A percentile compares a stretch with the other conserved stretches of the same genome.
Conservation (phyloP, 108 stramenopile species). For the Pseudonitzschia multistriata region DNA sequence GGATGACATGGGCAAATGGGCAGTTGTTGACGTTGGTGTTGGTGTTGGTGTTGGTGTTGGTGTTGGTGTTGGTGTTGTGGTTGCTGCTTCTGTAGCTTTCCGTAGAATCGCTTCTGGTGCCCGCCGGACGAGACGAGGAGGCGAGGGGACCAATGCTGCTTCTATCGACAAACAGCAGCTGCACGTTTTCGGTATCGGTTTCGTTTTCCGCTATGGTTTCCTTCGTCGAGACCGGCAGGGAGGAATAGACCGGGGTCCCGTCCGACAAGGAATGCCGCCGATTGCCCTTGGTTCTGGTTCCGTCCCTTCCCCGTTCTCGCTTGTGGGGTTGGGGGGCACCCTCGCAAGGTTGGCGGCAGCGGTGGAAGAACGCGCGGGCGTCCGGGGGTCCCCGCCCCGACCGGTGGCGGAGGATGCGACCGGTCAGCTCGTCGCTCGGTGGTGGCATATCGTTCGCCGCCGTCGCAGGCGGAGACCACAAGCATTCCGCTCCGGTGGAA, state of each 20-base stretch:
- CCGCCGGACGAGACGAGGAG: neutral
- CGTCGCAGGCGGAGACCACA: too few species aligned
- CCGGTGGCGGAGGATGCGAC: conserved; percentile 1
- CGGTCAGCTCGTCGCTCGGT: neutral
- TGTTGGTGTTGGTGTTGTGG: neutral
- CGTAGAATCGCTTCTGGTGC: neutral
- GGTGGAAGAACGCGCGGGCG: neutral
- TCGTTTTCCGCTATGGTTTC: too few species aligned
- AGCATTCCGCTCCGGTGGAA: too few species aligned
- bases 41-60: neutral
- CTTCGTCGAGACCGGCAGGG: neutral
- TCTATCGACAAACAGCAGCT: neutral
- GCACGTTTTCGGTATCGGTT: too few species aligned
- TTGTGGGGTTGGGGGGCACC: too few species aligned
- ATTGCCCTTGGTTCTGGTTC: too few species aligned
- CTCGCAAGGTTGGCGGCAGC: too few species aligned
- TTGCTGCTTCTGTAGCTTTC: neutral
- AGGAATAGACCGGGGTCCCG: neutral
- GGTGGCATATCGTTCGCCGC: conserved; percentile 5
- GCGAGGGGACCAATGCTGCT: neutral
- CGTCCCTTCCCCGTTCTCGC: too few species aligned
- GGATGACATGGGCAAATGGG: too few species aligned
- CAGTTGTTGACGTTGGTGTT: too few species aligned
- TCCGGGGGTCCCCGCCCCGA: neutral
- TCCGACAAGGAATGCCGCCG: neutral